Percentiles rank a stretch among this genome's conserved stretches.
These are phyloP conservation scores for Ustilago crameri DNA, from an alignment of 1,284 basidiomycete species.

Conservation along the genomic window DNA sequence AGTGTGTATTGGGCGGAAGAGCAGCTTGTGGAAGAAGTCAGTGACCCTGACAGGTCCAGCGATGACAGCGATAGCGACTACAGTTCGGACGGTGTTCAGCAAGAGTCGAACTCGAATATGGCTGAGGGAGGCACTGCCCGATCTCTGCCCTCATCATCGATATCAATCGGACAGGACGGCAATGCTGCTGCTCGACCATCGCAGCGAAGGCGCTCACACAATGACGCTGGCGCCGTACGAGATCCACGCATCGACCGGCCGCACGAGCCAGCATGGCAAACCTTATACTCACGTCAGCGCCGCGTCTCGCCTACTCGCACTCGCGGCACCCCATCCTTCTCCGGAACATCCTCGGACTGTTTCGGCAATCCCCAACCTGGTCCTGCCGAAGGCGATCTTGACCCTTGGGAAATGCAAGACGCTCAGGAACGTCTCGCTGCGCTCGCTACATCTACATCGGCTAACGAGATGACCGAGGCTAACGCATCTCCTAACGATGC, in stretches of 20 bases:
- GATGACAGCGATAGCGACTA: slow-evolving; percentile 6
- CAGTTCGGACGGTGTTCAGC: background rate
- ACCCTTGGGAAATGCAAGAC: slow-evolving; percentile 51
- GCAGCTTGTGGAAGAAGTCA: slow-evolving; percentile 41
- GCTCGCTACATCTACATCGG: slow-evolving; percentile 11
- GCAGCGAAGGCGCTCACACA: slow-evolving; percentile 1
- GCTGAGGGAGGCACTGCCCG: background rate
- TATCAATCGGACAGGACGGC: background rate
- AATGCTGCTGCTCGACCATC: background rate
- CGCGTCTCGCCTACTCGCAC: slow-evolving; percentile 2
- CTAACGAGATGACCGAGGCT: background rate
- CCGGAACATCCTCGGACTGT: background rate
- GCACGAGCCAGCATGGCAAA: slow-evolving; percentile 43
- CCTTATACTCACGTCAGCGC: slow-evolving; percentile 33
- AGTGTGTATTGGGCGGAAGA: slow-evolving; percentile 52
- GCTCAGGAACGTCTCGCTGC: slow-evolving; percentile 41
- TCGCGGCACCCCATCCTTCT: background rate
- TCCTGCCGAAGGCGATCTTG: slow-evolving; percentile 42
- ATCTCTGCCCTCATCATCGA: slow-evolving; percentile 1
- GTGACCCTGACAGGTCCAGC: slow-evolving; percentile 23
- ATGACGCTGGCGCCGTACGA: background rate
- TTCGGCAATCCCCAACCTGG: slow-evolving; percentile 9
- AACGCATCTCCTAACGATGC: background rate
- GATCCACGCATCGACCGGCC: slow-evolving; percentile 23
- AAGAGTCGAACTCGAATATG: background rate